phyloP scores from a whole-genome alignment of 139 green algal species.

The Picocystis salinarum region DNA sequence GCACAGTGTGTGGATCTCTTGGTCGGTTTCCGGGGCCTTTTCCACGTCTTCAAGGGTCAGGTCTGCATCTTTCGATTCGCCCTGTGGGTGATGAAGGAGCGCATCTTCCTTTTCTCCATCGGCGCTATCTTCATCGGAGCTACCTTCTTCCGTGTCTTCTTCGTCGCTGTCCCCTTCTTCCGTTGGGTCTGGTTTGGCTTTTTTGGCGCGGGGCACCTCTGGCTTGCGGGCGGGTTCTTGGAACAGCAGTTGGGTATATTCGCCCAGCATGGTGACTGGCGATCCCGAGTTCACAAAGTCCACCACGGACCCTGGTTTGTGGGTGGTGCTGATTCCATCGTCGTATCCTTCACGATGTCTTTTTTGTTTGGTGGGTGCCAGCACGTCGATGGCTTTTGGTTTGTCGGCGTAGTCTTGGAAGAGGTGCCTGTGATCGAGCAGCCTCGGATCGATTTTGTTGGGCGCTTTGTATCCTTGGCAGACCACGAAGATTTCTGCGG shows the following conservation, averaged over 20 bases:
- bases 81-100: no score
- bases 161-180: slow-evolving; percentile 2
- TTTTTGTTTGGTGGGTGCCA: slow-evolving; percentile 29
- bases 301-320: slow-evolving; percentile 25
- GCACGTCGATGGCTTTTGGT: slow-evolving; percentile 36
- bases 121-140: no score
- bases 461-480: slow-evolving; percentile 90
- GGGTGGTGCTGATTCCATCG: slow-evolving; percentile 57
- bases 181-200: not conserved
- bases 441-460: slow-evolving; percentile 83
- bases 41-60: no score
- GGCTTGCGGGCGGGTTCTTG: not conserved
- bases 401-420: slow-evolving; percentile 10
- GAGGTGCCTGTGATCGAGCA: slow-evolving; percentile 76
- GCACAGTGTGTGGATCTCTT: slow-evolving; percentile 59
- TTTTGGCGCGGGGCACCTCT: not conserved
- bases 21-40: slow-evolving; percentile 54
- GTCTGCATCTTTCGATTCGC: no score
- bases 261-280: slow-evolving; percentile 75
- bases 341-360: slow-evolving; percentile 53
- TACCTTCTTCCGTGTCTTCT: slow-evolving; percentile 13
- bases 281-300: slow-evolving; percentile 56
- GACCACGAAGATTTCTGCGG: slow-evolving; percentile 82
- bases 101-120: no score
- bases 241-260: not conserved